phyloP scores from a whole-genome alignment of 2,329 filamentous ascomycete species.

The Nemania abortiva region DNA sequence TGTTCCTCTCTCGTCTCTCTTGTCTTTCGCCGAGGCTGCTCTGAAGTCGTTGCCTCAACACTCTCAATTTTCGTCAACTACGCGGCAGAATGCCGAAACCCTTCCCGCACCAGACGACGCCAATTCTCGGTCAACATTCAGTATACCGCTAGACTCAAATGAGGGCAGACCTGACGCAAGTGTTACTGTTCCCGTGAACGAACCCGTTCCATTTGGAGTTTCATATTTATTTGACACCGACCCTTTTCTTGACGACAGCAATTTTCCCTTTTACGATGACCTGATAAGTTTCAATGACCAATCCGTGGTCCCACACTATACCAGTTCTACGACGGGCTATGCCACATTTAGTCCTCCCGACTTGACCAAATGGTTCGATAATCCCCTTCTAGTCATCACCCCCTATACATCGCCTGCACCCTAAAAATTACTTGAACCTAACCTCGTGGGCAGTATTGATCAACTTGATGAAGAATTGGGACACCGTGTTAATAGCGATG shows the following conservation, averaged over 20 bases:
- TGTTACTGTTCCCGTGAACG: too few relatives aligned
- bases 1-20: too few relatives aligned
- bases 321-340: background rate
- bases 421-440: background rate
- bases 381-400: background rate
- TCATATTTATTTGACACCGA: too few relatives aligned
- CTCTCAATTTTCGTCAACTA: too few relatives aligned
- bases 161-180: background rate
- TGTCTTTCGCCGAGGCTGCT: too few relatives aligned
- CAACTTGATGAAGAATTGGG: background rate
- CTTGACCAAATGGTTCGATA: conserved; percentile 1
- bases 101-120: too few relatives aligned
- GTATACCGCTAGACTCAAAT: conserved; percentile 3
- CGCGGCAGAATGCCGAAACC: too few relatives aligned
- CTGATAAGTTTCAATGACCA: background rate
- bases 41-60: too few relatives aligned
- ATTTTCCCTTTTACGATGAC: too few relatives aligned
- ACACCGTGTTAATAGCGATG: background rate
- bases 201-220: background rate
- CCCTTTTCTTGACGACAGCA: too few relatives aligned
- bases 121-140: conserved; percentile 6
- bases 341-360: background rate
- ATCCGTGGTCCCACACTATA: background rate
- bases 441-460: background rate
- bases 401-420: background rate